Conservation (phyloP, 1,284 basidiomycete genomes). For the Ceratobasidium sp. region DNA sequence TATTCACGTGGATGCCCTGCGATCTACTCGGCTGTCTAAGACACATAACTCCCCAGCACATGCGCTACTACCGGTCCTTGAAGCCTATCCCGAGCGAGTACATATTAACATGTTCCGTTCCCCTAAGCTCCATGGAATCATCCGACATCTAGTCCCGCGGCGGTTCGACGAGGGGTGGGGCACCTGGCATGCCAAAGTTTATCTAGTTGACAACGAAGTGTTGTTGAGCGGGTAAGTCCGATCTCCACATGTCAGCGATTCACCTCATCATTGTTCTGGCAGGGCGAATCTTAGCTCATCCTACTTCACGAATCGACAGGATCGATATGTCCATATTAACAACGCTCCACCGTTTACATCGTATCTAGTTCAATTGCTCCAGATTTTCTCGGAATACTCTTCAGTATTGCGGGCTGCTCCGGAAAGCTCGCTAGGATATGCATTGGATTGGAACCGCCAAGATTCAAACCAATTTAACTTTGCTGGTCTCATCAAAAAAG, state of each 20-base stretch:
- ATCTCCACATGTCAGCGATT: slow-evolving; percentile 33
- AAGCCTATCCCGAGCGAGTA: slow-evolving; percentile 77
- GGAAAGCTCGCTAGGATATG: slow-evolving; percentile 39
- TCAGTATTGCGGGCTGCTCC: slow-evolving; percentile 66
- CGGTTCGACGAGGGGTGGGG: slow-evolving; percentile 99
- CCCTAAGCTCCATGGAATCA: slow-evolving; percentile 79
- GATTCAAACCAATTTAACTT: slow-evolving; percentile 18
- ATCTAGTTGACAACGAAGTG: slow-evolving; percentile 91
- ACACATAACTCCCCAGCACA: slow-evolving; percentile 68
- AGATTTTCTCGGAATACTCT: slow-evolving; percentile 76
- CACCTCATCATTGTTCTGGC: slow-evolving; percentile 41
- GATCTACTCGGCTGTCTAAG: slow-evolving; percentile 79
- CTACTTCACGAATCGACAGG: slow-evolving; percentile 95
- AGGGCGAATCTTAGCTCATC: slow-evolving; percentile 96
- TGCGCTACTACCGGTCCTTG: slow-evolving; percentile 76
- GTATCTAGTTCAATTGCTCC: slow-evolving; percentile 86
- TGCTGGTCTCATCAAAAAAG: not conserved
- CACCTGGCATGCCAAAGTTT: slow-evolving; percentile 97
- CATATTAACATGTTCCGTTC: slow-evolving; percentile 85
- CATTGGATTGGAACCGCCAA: slow-evolving; percentile 15
- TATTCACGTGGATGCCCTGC: slow-evolving; percentile 88
- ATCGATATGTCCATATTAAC: slow-evolving; percentile 87
- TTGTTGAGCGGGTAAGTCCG: slow-evolving; percentile 88
- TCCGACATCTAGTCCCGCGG: slow-evolving; percentile 84
- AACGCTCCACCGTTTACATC: slow-evolving; percentile 72